Evolutionary conservation across 371 early-diverging fungal species (phyloP), one percentile per base, ranked within the genome.

Genomic region (Mycotypha africana): DNA sequence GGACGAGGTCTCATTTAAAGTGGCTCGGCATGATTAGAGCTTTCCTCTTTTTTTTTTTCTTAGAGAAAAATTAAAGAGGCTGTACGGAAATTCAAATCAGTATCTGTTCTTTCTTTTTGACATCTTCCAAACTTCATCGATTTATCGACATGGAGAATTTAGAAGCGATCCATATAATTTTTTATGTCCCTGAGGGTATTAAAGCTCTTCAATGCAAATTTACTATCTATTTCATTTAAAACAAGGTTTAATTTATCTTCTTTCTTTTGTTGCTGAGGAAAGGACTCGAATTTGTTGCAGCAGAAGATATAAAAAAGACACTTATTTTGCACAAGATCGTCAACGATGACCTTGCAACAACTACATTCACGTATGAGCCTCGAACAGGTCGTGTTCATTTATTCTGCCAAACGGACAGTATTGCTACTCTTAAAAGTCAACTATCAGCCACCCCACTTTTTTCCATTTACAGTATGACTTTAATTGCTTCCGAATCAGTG

Each of bases 361-460:
- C 49, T 4, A 14, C 0, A 15, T 56, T 37, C 25, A 32, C 31
- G 3, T 44, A 21, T 34, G 66, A 62, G 17, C 26, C 47, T 14
- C 51, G 51, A n/a, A 56, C 67, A 32, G 68, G 68, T 4, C 32
- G 53, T 2, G 56, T 67, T 4, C 64, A 67, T 36, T 20, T 56
- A 15, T 47, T 53, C 16, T 47, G 46, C 5, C 23, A 8, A 16
- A 42, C 47, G 12, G 24, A 21, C 2, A 37, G 34, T 17, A 21
- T 57, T 14, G 2, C 25, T 19, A 26, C 26, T 7, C n/a, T 56
- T 5, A 45, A 48, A 8, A 4, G 28, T 1, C 30, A 33, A 15
- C n/a, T 67, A 1, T 46, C 46, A 16, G 15, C 43, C 4, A 30
- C 46, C 8, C 47, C 26, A 2, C 16, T 62, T 11, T 38, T 45